phyloP scores from a whole-genome alignment of 352 stramenopile genomes.

The Aphanomyces astaci region DNA sequence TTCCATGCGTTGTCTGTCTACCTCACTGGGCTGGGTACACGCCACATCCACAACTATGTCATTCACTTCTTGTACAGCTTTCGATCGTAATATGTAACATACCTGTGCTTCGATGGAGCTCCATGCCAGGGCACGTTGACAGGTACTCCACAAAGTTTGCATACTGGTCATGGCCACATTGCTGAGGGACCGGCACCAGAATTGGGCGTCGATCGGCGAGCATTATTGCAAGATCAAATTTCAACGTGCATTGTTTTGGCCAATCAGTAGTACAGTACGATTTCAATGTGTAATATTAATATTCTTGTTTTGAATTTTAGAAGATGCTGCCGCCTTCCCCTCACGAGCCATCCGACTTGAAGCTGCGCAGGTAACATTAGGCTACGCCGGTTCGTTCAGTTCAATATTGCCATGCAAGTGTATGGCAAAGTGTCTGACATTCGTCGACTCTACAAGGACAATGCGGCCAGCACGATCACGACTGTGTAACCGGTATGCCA shows the following conservation, averaged over 20 bases:
- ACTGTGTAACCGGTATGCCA: conserved; percentile 15
- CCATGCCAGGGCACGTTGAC: not conserved
- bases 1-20: too few relatives aligned
- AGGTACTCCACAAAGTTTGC: not conserved
- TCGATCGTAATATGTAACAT: conserved; percentile 4
- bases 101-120: conserved; percentile 27
- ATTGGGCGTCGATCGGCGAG: not conserved
- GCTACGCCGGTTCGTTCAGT: conserved; percentile 15
- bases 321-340: not conserved
- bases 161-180: not conserved
- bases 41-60: conserved; percentile 64
- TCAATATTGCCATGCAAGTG: conserved; percentile 22
- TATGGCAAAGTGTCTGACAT: conserved; percentile 3
- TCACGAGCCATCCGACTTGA: not conserved
- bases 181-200: not conserved
- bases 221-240: too few relatives aligned
- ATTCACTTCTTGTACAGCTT: not conserved
- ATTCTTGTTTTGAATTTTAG: too few relatives aligned
- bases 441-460: not conserved
- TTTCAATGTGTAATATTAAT: too few relatives aligned
- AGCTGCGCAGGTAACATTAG: conserved; percentile 15
- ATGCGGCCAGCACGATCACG: conserved; percentile 1
- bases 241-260: too few relatives aligned
- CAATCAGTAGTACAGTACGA: too few relatives aligned
- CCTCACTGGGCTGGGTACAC: conserved; percentile 26